These are phyloP conservation scores for Strobilomyces confusus DNA, from an alignment of 768 basidiomycete species.

Conservation along the genomic window DNA sequence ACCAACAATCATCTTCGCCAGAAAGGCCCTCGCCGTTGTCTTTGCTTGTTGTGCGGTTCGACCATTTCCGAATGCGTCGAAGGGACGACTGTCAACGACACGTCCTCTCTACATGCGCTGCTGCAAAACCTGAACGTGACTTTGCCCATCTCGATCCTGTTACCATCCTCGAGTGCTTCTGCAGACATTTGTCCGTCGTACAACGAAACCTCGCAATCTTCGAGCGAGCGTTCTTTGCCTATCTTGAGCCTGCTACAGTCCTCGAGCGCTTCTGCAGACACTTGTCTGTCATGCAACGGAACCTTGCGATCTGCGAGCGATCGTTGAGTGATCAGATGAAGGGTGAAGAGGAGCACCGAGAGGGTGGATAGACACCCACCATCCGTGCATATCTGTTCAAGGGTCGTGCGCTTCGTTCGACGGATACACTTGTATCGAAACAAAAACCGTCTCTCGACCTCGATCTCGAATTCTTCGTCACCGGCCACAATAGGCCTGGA, in stretches of 20 bases:
- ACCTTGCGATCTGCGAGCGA: slow-evolving; percentile 15
- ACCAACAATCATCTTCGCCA: background rate
- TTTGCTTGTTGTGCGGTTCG: background rate
- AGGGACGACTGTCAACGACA: background rate
- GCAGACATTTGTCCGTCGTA: slow-evolving; percentile 10
- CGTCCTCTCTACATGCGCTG: background rate
- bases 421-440: slow-evolving; percentile 25
- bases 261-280: slow-evolving; percentile 9
- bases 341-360: background rate
- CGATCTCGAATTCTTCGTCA: slow-evolving; percentile 16
- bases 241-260: slow-evolving; percentile 10
- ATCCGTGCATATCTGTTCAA: slow-evolving; percentile 21
- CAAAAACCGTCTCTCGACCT: slow-evolving; percentile 19
- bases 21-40: background rate
- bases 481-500: slow-evolving; percentile 14
- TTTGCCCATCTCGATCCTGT: slow-evolving; percentile 18
- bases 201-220: slow-evolving; percentile 21
- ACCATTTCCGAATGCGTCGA: background rate
- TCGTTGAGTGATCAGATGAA: background rate
- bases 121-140: slow-evolving; percentile 18
- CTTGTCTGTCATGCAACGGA: slow-evolving; percentile 16
- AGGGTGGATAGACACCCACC: slow-evolving; percentile 5
- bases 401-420: slow-evolving; percentile 17
- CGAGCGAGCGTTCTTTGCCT: slow-evolving; percentile 9
- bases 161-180: slow-evolving; percentile 9